A percentile compares a stretch with the other conserved stretches of the same genome.
Conservation (phyloP, 129 eudicot genomes). For the Scalesia atractyloides region DNA sequence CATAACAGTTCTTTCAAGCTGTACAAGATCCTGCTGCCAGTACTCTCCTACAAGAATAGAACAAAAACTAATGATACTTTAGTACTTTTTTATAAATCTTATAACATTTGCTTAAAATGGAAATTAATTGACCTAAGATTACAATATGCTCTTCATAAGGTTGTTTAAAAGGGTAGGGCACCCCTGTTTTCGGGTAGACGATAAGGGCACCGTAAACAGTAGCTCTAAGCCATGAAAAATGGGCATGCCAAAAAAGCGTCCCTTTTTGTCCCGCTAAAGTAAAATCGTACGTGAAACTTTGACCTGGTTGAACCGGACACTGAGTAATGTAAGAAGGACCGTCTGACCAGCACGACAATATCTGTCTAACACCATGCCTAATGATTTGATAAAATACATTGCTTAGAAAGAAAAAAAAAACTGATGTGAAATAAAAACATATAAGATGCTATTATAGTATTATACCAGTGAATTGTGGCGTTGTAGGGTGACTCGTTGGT, state of each 20-base stretch:
- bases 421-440: background rate
- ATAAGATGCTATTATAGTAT: background rate
- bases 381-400: constrained; percentile 11
- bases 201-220: constrained; percentile 85
- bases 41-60: constrained; percentile 57
- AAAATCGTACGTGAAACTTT: constrained; percentile 62
- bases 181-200: constrained; percentile 63
- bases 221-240: constrained; percentile 74
- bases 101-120: background rate
- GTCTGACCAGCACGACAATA: constrained; percentile 71
- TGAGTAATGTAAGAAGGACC: constrained; percentile 91
- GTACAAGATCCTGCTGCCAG: constrained; percentile 54
- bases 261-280: constrained; percentile 68
- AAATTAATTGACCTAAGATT: constrained; percentile 48
- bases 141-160: constrained; percentile 71
- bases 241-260: constrained; percentile 84
- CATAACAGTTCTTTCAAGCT: constrained; percentile 54
- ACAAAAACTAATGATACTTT: background rate
- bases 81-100: background rate
- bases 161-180: constrained; percentile 62
- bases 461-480: constrained; percentile 77
- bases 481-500: constrained; percentile 67
- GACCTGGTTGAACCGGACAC: constrained; percentile 82
- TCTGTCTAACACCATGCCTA: constrained; percentile 90
- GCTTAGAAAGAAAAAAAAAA: background rate